Conservation (phyloP, 345 rosid genomes). For the Eucalyptus microcorys region DNA sequence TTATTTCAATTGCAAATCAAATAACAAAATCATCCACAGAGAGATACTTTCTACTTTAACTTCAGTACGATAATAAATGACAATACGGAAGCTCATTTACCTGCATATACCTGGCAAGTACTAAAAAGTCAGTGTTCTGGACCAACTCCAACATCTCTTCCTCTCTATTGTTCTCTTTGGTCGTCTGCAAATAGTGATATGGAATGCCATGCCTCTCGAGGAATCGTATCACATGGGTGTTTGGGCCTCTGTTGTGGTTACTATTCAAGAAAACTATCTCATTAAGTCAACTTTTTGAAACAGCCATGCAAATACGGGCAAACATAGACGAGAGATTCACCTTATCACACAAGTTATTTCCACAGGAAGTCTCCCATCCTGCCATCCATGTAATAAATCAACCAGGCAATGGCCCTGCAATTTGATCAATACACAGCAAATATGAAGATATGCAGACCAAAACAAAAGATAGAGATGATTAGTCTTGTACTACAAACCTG, state of each 20-base stretch:
- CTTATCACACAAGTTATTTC: slow-evolving; percentile 88
- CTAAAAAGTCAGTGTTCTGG: slow-evolving; percentile 73
- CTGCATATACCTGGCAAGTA: slow-evolving; percentile 99
- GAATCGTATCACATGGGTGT: slow-evolving; percentile 74
- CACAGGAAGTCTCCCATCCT: slow-evolving; percentile 79
- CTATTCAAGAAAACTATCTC: slow-evolving; percentile 19
- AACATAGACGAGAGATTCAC: slow-evolving; percentile 11
- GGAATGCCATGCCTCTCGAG: slow-evolving; percentile 85
- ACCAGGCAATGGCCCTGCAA: slow-evolving; percentile 83
- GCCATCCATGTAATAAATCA: slow-evolving; percentile 87
- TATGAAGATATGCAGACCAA: background rate
- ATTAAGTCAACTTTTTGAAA: background rate
- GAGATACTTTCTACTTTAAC: background rate
- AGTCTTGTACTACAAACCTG: slow-evolving; percentile 29
- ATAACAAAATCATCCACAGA: background rate
- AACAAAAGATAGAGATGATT: background rate
- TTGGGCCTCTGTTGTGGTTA: slow-evolving; percentile 79
- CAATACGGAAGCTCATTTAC: slow-evolving; percentile 15
- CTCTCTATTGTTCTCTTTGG: slow-evolving; percentile 51
- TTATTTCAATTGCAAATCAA: background rate
- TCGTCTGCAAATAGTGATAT: slow-evolving; percentile 58
- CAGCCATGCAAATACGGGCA: background rate
- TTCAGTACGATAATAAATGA: background rate
- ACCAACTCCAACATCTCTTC: slow-evolving; percentile 73
- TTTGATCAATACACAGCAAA: background rate